Percentiles rank a stretch among this genome's conserved stretches.
Conservation (phyloP, 1,284 basidiomycete species). For the Neolentinus lepideus region DNA sequence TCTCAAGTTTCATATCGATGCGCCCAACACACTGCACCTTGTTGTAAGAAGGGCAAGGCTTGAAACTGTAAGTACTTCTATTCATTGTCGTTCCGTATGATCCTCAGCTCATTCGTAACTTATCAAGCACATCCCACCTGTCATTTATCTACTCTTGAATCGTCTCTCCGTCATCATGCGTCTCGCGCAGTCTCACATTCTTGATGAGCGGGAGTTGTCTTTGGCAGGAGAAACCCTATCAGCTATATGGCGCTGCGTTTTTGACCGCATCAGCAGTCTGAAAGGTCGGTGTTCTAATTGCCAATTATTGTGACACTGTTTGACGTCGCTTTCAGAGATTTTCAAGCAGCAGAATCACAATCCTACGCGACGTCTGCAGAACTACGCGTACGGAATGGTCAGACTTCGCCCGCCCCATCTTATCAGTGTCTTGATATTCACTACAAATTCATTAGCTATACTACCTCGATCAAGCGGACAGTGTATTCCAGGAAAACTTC, state of each 20-base stretch:
- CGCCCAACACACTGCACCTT: background rate
- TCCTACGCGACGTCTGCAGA: background rate
- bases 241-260: background rate
- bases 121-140: background rate
- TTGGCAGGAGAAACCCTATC: background rate
- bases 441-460: background rate
- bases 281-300: background rate
- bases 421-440: background rate
- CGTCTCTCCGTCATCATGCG: background rate
- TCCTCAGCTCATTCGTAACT: background rate
- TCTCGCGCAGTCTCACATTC: background rate
- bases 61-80: background rate
- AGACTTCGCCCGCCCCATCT: background rate
- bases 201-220: background rate
- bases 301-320: background rate
- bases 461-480: background rate
- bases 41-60: slow-evolving; percentile 2
- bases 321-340: background rate
- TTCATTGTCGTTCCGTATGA: background rate
- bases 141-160: background rate
- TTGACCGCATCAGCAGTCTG: background rate
- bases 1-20: slow-evolving; percentile 2
- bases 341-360: background rate
- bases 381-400: background rate
- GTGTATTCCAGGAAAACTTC: background rate